These are phyloP conservation scores for Flueggea neowawraea DNA, from an alignment of 441 rosid genomes.

Conservation along the genomic window DNA sequence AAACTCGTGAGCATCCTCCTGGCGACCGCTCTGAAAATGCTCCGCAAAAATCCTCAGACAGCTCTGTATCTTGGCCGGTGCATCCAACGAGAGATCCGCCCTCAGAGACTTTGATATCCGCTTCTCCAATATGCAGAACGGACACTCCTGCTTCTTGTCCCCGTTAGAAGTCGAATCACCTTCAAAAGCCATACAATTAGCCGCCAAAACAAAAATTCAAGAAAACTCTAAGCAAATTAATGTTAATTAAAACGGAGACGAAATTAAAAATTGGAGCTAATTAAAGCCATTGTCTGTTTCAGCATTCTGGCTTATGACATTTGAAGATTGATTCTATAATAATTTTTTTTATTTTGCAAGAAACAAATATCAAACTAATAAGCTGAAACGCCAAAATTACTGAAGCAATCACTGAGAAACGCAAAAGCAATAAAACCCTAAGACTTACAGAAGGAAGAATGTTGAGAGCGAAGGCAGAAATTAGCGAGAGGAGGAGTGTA, in stretches of 20 bases:
- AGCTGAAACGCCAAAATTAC: neutral
- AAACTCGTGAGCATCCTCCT: slow-evolving; percentile 98
- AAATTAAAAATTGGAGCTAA: too few species aligned
- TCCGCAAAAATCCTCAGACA: slow-evolving; percentile 72
- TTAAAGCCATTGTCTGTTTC: too few species aligned
- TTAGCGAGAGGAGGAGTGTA: slow-evolving; percentile 98
- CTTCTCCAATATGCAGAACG: slow-evolving; percentile 85
- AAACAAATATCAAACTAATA: neutral
- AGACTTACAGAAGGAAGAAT: slow-evolving; percentile 70
- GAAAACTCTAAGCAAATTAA: too few species aligned
- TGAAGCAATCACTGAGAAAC: too few species aligned
- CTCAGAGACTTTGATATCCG: slow-evolving; percentile 73
- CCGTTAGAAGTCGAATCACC: slow-evolving; percentile 54
- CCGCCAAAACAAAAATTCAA: neutral
- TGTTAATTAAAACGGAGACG: too few species aligned
- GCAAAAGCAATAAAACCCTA: neutral
- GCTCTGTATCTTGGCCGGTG: slow-evolving; percentile 64
- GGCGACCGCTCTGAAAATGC: slow-evolving; percentile 73
- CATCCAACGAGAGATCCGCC: slow-evolving; percentile 48
- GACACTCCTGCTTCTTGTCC: slow-evolving; percentile 27
- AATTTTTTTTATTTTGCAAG: neutral
- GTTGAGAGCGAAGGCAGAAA: slow-evolving; percentile 80
- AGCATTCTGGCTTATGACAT: too few species aligned
- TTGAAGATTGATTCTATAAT: too few species aligned
- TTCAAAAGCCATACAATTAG: slow-evolving; percentile 14